Base-by-base conservation (phyloP, 2,329 filamentous ascomycete genomes). In the Fusarium sp. region DNA sequence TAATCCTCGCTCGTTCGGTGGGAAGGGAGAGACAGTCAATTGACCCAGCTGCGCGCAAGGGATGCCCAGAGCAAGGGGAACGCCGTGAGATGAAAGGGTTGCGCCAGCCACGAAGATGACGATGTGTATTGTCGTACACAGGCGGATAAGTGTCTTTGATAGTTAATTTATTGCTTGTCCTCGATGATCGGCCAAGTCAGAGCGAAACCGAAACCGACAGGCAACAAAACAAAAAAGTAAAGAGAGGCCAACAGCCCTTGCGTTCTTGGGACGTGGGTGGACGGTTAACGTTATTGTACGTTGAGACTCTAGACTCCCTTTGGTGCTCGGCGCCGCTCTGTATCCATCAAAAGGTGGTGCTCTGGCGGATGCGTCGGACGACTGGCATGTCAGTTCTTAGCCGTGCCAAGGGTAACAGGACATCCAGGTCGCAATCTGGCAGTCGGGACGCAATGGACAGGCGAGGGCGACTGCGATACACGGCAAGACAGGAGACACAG, bases 331-430 rank as follows among this genome's bases (percentile, higher is more conserved):
- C 64, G 69, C 75, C 73, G 73, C 68, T 67, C 59, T 58, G 65
- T 73, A 78, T 77, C 67, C 76, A 76, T 78, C 57, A 71, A 77
- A 69, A 76, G 63, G 63, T 78, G 71, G 76, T 77, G 75, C 73
- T 76, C 68, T 57, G 59, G 69, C 76, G 76, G 76, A 78, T 71
- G 77, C 65, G 76, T 78, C 77, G 77, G 77, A 70, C 72, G 72
- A 72, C 76, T 77, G 72, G 76, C 75, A 77, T 76, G 73, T 75
- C 75, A 76, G 67, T 69, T 48, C 65, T 73, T 65, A 68, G 70
- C 68, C 50, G 50, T 68, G 75, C 68, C 74, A 78, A 74, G 70
- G 64, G 24, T 50, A 50, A 50, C 8, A 29, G 52, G 54, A 57
- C 20, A 57, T 67, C 71, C 56, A 68, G 62, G 65, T 62, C 29